Base-by-base conservation (phyloP, 2,329 filamentous ascomycete genomes). In the Periconia digitata region DNA sequence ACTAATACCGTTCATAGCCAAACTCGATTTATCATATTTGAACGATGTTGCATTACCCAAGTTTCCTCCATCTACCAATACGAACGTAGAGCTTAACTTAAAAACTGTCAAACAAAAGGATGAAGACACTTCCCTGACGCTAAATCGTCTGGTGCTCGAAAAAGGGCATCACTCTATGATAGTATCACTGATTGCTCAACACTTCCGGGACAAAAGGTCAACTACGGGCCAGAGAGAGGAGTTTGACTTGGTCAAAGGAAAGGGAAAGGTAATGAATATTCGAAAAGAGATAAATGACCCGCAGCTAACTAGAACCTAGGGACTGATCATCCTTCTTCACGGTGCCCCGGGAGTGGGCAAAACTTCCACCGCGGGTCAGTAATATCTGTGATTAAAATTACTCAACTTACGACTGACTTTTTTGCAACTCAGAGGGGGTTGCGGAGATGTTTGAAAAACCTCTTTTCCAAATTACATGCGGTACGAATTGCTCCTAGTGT, bases 271-370 rank as follows among this genome's bases (percentile, higher is more conserved):
- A 41, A 42, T 27, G 20, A 16, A 27, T 7, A 8, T 16, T 17
- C 32, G 20, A 18, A 8, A 12, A 18, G 23, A 34, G n/a, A 4
- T 10, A 24, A 6, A 27, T 17, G 39, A 17, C 12, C 20, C 7
- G 5, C 18, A n/a, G 15, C 2, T 18, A 16, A 17, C 8, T 29
- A 21, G n/a, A 35, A 6, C 23, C 12, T 38, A 46, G 40, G 27
- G 53, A 6, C 40, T 55, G 6, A 51, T 55, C 21, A 37, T 55
- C 12, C 47, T 51, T 16, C 42, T 45, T 4, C 47, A 49, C 13
- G 42, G 47, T 18, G 47, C 39, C 36, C 52, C 52, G 18, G 52
- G 52, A 10, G 46, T 46, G 3, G 52, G 52, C 13, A 55, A 55
- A 35, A 52, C 52, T 17, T 40, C 47, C 17, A 56, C 53, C 15